Percentiles rank a stretch among this genome's conserved stretches.
Evolutionary conservation across 1,139 yeast species (phyloP).

Genomic region (Pichia sp.): DNA sequence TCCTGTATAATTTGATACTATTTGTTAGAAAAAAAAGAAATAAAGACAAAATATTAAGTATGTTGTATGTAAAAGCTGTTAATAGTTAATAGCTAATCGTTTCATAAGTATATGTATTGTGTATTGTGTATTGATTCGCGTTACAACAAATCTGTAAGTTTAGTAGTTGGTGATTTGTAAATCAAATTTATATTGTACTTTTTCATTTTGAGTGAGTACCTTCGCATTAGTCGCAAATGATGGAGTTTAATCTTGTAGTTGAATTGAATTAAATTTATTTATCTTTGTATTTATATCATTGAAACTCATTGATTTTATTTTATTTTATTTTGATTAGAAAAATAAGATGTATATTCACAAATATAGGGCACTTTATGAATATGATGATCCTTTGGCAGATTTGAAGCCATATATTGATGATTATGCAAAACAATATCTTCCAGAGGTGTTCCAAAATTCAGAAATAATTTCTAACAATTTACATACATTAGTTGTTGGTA

Average conservation of each 20-base stretch:
- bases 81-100: too few relatives aligned
- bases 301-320: background rate
- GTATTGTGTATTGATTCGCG: too few relatives aligned
- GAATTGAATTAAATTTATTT: too few relatives aligned
- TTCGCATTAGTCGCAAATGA: too few relatives aligned
- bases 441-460: conserved; percentile 5
- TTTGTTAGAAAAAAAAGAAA: background rate
- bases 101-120: too few relatives aligned
- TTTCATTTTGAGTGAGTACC: too few relatives aligned
- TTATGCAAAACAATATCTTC: conserved; percentile 37
- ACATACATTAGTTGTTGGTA: conserved; percentile 32
- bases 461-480: conserved; percentile 28
- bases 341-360: conserved; percentile 8
- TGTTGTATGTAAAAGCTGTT: too few relatives aligned
- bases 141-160: too few relatives aligned
- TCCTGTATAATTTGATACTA: background rate
- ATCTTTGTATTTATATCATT: too few relatives aligned
- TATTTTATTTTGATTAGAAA: background rate
- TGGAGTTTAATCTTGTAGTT: too few relatives aligned
- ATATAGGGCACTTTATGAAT: conserved; percentile 10
- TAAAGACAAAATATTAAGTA: background rate
- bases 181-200: too few relatives aligned
- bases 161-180: too few relatives aligned
- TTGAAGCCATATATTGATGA: conserved; percentile 15
- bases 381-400: conserved; percentile 30